Conservation (phyloP, 371 early-diverging fungal species). For the Batkoa obscura region DNA sequence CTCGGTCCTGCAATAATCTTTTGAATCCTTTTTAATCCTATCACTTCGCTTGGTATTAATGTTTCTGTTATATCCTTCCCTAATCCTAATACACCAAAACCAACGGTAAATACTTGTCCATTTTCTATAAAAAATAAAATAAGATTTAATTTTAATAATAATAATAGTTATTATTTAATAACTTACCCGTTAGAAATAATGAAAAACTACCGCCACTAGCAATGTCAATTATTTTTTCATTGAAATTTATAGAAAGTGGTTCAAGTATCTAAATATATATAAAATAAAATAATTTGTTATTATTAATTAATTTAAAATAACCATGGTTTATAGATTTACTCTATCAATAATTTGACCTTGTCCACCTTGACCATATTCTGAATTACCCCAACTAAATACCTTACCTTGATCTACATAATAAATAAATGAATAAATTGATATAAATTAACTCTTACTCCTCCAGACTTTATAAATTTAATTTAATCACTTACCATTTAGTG, state of each 20-base stretch:
- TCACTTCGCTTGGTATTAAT: not conserved
- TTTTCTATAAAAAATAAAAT: conserved; percentile 10
- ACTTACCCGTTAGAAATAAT: conserved; percentile 26
- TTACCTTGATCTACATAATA: conserved; percentile 16
- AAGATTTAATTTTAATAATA: too few species aligned
- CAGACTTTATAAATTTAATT: too few species aligned
- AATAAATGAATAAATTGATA: too few species aligned
- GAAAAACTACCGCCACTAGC: conserved; percentile 61
- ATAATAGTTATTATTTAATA: not conserved
- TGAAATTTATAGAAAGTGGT: conserved; percentile 23
- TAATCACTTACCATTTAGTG: conserved; percentile 16
- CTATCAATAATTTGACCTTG: conserved; percentile 44
- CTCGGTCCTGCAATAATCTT: not conserved
- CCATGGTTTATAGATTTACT: conserved; percentile 14
- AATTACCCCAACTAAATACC: conserved; percentile 63
- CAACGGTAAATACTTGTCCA: conserved; percentile 43
- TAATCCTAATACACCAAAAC: conserved; percentile 47
- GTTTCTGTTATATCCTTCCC: not conserved
- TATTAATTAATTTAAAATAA: too few species aligned
- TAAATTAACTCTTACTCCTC: too few species aligned
- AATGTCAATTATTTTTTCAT: conserved; percentile 21
- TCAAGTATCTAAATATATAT: conserved; percentile 26
- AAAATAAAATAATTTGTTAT: not conserved
- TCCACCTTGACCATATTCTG: conserved; percentile 65
- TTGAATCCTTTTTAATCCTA: not conserved